Evolutionary conservation across 345 rosid genomes (phyloP), one percentile per base, ranked within the genome.

Genomic region (Crucihimalaya himalaica): DNA sequence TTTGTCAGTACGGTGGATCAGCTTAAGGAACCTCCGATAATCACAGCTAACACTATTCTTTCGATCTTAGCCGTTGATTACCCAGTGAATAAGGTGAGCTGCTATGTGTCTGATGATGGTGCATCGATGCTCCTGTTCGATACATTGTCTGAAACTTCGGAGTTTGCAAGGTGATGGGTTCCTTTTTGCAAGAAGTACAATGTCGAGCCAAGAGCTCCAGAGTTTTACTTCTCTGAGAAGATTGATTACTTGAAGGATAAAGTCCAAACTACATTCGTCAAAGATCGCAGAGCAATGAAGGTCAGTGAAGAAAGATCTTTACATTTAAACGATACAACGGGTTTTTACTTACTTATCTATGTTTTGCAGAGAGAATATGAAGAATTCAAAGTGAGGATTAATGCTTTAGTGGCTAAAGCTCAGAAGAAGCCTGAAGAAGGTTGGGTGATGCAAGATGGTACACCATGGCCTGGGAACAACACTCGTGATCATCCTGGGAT

Each of bases 381-480:
- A 79, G 99, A 95, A 69, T 95, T 95, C 82, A 92, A 95, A 83
- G 99, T 95, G 75, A 87, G 86, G 84, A 81, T 95, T n/a, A 92
- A 95, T 68, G 83, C 99, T 42, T 43, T 95, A 64, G 99, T 95
- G n/a, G 82, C 97, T 28, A 95, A 90, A 64, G 99, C 99, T 62
- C 92, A 82, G 63, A 95, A 95, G 84, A 95, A 90, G 59, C 99
- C 98, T 35, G 98, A 95, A 83, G 99, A 95, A 84, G 99, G 98
- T 53, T 95, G 98, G 99, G 96, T 92, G 62, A 95, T 95, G 99
- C 99, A 95, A 77, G 99, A 95, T 75, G 97, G 98, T 39, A 95
- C 94, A 16, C 99, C 97, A 21, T 95, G 99, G 99, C 99, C 99
- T 3, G 99, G 99, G 9, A 95, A 95, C 84, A 92, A 84, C 81